Conservation (phyloP, 2,329 filamentous ascomycete species). For the Apiospora saccharicola region DNA sequence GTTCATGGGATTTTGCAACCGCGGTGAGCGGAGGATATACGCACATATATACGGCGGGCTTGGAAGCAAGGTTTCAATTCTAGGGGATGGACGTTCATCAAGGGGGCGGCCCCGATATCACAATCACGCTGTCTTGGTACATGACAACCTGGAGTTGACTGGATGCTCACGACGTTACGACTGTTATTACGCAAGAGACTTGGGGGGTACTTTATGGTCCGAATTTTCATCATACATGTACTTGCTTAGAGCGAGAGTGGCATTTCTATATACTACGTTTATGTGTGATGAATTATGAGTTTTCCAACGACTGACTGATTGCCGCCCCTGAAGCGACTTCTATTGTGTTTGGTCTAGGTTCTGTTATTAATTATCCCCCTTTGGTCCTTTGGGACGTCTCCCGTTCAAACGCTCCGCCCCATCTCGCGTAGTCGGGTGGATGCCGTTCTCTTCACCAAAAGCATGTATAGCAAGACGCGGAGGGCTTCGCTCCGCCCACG, state of each 20-base stretch:
- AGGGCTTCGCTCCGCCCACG: conserved; percentile 22
- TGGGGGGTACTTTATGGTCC: neutral
- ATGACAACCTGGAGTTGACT: conserved; percentile 13
- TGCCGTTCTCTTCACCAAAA: neutral
- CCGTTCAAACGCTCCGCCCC: neutral
- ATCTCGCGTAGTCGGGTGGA: too few species aligned
- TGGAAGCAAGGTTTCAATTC: neutral
- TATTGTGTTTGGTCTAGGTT: neutral
- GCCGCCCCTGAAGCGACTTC: neutral
- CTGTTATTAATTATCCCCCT: neutral
- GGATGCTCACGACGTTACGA: conserved; percentile 26
- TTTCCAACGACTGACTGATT: neutral
- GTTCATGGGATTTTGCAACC: neutral
- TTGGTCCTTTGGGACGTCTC: neutral
- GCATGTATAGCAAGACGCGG: neutral
- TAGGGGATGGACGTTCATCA: neutral
- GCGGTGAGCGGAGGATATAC: conserved; percentile 10
- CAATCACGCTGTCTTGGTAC: neutral
- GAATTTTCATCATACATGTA: neutral
- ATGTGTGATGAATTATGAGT: neutral
- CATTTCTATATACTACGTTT: neutral
- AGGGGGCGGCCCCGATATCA: neutral
- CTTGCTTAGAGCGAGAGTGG: neutral
- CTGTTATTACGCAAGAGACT: neutral
- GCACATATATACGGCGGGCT: neutral